Base-by-base conservation (phyloP, 1,139 yeast genomes). In the Magnusiomyces paraingens region DNA sequence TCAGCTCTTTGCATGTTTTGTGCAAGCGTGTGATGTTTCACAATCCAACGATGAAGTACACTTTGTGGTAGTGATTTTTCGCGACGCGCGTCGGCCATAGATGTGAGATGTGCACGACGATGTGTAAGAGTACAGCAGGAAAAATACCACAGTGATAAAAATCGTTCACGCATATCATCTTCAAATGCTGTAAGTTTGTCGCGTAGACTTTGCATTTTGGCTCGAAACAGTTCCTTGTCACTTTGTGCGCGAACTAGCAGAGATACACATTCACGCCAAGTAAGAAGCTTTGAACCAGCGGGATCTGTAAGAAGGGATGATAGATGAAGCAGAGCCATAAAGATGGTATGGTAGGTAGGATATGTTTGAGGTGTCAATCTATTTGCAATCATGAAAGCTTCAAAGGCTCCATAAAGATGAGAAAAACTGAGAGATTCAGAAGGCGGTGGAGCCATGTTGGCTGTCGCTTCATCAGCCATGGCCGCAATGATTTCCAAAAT, bases 371-470 rank as follows among this genome's bases (percentile, higher is more conserved):
- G 55, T 3, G 55, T 49, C 40, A 63, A 52, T 10, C 55, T 45
- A 49, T 63, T 63, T 20, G 59, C 55, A 32, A 56, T 53, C 29
- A 57, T 58, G 47, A 62, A 64, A 2, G 60, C 54, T 35, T 62
- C 61, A 46, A 63, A 63, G 6, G 61, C 59, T 40, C 54, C 55
- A 50, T 59, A 62, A 22, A 64, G 56, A 47, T 60, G 62, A 2
- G 63, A 57, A 49, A 63, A 62, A 42, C 60, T 62, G 21, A 54
- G 43, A 3, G 50, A 49, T 40, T 44, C 35, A 6, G 26, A 4
- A 8, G n/a, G 42, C 17, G 8, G 17, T 15, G 21, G 6, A 10
- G 44, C 44, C 8, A 20, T 17, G 20, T 40, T 22, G 12, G 12
- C 17, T 20, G 35, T 29, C 21, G 21, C n/a, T 8, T 43, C 29